Percentiles rank a stretch among this genome's conserved stretches.
Conservation (phyloP, 2,329 filamentous ascomycete genomes). For the Dothideomycetidae sp. region DNA sequence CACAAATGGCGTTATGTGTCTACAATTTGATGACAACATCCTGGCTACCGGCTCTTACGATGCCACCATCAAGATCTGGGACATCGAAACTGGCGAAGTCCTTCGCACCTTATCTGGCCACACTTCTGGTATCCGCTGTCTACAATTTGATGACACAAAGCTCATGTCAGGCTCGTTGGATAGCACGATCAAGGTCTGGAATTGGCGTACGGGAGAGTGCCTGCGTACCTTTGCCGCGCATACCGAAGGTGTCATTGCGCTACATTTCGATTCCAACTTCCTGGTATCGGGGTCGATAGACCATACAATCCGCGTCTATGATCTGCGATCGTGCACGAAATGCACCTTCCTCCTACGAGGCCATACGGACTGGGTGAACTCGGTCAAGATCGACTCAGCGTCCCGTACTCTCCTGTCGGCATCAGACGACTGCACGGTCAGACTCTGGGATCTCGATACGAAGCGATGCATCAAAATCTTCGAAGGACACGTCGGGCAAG, state of each 20-base stretch:
- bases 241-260: conserved; percentile 64
- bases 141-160: conserved; percentile 87
- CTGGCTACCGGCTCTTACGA: conserved; percentile 93
- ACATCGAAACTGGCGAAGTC: conserved; percentile 75
- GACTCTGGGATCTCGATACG: conserved; percentile 85
- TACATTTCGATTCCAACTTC: conserved; percentile 75
- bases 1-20: conserved; percentile 70
- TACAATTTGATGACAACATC: conserved; percentile 75
- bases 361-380: conserved; percentile 91
- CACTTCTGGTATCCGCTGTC: conserved; percentile 64
- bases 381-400: conserved; percentile 68
- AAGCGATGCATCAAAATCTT: conserved; percentile 63
- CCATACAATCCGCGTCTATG: conserved; percentile 81
- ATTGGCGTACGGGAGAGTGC: conserved; percentile 83
- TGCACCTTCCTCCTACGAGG: conserved; percentile 67
- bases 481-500: conserved; percentile 83
- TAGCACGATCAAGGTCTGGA: conserved; percentile 82
- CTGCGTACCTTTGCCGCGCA: conserved; percentile 71
- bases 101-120: conserved; percentile 77
- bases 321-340: conserved; percentile 57
- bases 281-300: conserved; percentile 85
- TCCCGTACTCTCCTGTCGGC: conserved; percentile 73
- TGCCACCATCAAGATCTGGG: conserved; percentile 89
- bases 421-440: conserved; percentile 82
- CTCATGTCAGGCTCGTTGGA: conserved; percentile 85